phyloP scores from a whole-genome alignment of 805 yeast species.

The Yamadazyma scolyti region DNA sequence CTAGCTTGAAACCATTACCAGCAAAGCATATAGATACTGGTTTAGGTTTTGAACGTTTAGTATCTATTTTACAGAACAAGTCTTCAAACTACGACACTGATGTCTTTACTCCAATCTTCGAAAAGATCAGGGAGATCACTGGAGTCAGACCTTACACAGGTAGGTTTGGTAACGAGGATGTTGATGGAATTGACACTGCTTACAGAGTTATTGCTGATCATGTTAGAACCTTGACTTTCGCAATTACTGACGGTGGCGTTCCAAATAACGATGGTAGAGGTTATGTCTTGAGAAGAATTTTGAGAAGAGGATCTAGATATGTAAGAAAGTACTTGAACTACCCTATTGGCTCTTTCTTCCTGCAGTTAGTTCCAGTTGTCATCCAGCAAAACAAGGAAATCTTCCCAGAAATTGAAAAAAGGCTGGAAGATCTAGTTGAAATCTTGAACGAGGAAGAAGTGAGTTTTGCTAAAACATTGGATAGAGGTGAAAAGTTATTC shows the following conservation, averaged over 20 bases:
- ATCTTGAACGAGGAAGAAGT: conserved; percentile 94
- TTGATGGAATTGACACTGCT: conserved; percentile 95
- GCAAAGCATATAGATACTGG: conserved; percentile 97
- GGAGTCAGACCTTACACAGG: conserved; percentile 92
- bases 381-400: conserved; percentile 81
- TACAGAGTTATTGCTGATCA: conserved; percentile 98
- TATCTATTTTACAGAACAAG: conserved; percentile 87
- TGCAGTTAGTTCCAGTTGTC: conserved; percentile 86
- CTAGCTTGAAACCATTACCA: conserved; percentile 77
- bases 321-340: conserved; percentile 94
- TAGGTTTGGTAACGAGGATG: conserved; percentile 87
- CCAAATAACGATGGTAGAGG: conserved; percentile 99
- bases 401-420: conserved; percentile 86
- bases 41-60: conserved; percentile 97
- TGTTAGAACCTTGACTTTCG: conserved; percentile 93
- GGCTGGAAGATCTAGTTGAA: conserved; percentile 75
- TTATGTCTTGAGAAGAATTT: conserved; percentile 91
- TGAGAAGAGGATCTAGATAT: conserved; percentile 97
- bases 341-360: conserved; percentile 92
- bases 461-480: conserved; percentile 91
- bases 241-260: conserved; percentile 97
- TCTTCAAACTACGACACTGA: conserved; percentile 96
- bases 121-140: conserved; percentile 84
- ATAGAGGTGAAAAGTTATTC: conserved; percentile 95
- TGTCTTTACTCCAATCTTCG: conserved; percentile 87